A percentile compares a stretch with the other conserved stretches of the same genome.
phyloP scores from a whole-genome alignment of 768 basidiomycete species.

The Sarcomyxa edulis region DNA sequence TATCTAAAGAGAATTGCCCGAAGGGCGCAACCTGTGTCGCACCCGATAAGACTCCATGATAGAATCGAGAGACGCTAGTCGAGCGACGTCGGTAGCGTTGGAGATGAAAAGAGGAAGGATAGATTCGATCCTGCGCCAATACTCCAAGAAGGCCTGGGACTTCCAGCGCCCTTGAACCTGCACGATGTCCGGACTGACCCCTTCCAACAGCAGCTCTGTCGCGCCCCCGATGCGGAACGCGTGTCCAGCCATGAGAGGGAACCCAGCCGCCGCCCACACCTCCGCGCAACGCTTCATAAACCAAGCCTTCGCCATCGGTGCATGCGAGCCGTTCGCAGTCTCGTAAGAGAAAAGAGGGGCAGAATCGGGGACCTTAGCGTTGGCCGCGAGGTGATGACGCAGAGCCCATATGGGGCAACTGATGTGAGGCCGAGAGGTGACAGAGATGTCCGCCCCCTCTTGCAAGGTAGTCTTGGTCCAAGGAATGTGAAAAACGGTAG shows the following conservation, averaged over 20 bases:
- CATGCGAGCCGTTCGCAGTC: background rate
- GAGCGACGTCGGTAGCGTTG: no score
- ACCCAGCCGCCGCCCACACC: constrained; percentile 11
- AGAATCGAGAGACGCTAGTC: no score
- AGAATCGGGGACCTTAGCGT: constrained; percentile 10
- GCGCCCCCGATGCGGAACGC: constrained; percentile 23
- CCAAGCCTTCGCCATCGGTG: constrained; percentile 7
- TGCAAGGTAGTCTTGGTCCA: constrained; percentile 27
- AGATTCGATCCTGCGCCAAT: constrained; percentile 19
- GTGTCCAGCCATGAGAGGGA: constrained; percentile 14
- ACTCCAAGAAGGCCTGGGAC: constrained; percentile 22
- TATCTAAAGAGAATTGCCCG: no score
- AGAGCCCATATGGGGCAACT: constrained; percentile 16
- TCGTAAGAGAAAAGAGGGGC: constrained; percentile 13
- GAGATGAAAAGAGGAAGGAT: constrained; percentile 16
- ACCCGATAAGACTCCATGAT: no score
- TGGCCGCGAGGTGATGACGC: constrained; percentile 14
- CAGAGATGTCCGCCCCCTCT: constrained; percentile 19
- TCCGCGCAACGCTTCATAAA: constrained; percentile 10
- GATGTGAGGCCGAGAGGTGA: constrained; percentile 12
- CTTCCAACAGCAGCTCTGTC: constrained; percentile 18
- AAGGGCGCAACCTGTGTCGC: no score
- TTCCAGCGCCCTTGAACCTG: constrained; percentile 28
- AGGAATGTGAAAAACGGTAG: constrained; percentile 23
- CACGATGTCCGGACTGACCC: constrained; percentile 24